Evolutionary conservation across 1,284 basidiomycete species (phyloP), one percentile per base, ranked within the genome.

Genomic region (Coriolopsis trogii): DNA sequence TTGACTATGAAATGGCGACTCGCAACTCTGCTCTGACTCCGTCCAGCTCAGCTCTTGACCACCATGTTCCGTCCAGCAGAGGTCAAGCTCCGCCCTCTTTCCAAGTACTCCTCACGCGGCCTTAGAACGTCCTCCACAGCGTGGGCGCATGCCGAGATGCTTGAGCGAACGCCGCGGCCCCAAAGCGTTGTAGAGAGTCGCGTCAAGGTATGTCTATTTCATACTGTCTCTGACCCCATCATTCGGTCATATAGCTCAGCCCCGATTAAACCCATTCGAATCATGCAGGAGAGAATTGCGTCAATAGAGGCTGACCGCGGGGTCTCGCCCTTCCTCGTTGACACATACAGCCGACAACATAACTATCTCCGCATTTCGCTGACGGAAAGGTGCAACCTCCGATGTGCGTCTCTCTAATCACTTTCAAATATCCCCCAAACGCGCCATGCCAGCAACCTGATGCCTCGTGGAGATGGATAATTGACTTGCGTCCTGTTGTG

Each of bases 331-430:
- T 73, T 76, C 41, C 72, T 90, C 3, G 66, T 84, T n/a, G 91
- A 93, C 64, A 76, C 80, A 3, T 91, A 85, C 65, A 70, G 76
- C 20, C 76, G 91, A 29, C 75, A 73, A 46, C 92, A 95, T 67
- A 85, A 90, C 67, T 95, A 95, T 67, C 78, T 95, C 13, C 81
- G 92, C 40, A 91, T 94, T 53, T 93, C 90, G 3, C 73, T 95
- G 36, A 94, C 93, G 0, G 93, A 95, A 68, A 76, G 83, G 52
- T 95, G 93, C 70, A 95, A 95, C 70, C 73, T 95, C 47, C 80
- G 93, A 70, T 95, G 93, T 89, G 61, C 51, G 80, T 72, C 23
- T 29, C 30, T 30, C 33, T 34, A 20, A 24, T 38, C 3, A 33
- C 20, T 2, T 13, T 18, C 23, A 34, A 28, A 15, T 38, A 25